Evolutionary conservation across 495 filamentous ascomycete genomes (phyloP).

Genomic region (Pyronema omphalodes): DNA sequence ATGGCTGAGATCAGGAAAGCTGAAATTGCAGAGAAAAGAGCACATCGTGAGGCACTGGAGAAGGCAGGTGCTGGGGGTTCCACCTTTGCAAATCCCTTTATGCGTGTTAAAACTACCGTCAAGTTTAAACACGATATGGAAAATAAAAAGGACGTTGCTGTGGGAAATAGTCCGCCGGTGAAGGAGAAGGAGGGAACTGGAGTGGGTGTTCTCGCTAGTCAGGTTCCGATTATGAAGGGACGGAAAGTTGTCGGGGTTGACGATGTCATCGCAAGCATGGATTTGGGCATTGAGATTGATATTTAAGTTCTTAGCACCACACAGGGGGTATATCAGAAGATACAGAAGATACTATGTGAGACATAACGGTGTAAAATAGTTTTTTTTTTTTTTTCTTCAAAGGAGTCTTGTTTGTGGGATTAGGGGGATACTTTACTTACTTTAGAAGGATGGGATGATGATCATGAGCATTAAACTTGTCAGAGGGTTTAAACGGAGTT

Average conservation of each 20-base stretch:
- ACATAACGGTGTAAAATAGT: no score
- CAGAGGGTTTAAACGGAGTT: no score
- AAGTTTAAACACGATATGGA: constrained; percentile 10
- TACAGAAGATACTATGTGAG: no score
- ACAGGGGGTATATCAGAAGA: not conserved
- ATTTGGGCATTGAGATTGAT: constrained; percentile 51
- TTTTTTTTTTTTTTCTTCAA: no score
- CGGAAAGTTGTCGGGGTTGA: constrained; percentile 35
- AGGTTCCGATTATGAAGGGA: constrained; percentile 7
- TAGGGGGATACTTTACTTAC: not conserved
- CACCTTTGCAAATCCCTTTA: constrained; percentile 36
- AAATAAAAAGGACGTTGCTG: not conserved
- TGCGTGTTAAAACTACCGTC: constrained; percentile 25
- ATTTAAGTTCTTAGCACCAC: not conserved
- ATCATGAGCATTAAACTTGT: no score
- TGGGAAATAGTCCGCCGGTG: not conserved
- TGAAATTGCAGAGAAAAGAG: constrained; percentile 56
- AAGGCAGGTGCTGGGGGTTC: constrained; percentile 21
- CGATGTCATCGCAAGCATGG: constrained; percentile 63
- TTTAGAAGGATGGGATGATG: no score
- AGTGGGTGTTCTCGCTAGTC: constrained; percentile 7
- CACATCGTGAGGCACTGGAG: constrained; percentile 34
- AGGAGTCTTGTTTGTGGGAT: constrained; percentile 7
- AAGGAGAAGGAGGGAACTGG: constrained; percentile 6
- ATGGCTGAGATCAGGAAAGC: constrained; percentile 67